A percentile compares a stretch with the other conserved stretches of the same genome.
Conservation (phyloP, 2,329 filamentous ascomycete genomes). For the Clonostachys sp. region DNA sequence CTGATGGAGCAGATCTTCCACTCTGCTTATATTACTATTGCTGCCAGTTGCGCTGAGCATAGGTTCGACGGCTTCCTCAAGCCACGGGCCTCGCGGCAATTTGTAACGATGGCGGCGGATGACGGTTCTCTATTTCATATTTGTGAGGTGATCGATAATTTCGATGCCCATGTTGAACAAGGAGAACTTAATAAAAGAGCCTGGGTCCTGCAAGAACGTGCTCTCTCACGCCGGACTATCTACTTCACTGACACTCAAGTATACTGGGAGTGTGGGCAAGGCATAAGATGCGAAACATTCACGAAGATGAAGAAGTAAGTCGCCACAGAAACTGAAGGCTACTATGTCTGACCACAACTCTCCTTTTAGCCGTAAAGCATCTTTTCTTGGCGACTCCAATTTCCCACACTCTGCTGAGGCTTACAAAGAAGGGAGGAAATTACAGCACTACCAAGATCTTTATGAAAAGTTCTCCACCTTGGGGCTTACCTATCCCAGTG, state of each 20-base stretch:
- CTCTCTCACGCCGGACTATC: slow-evolving; percentile 25
- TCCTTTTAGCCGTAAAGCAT: slow-evolving; percentile 10
- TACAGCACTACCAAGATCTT: background rate
- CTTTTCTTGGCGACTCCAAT: slow-evolving; percentile 18
- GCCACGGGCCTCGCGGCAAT: background rate
- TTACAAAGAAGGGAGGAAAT: slow-evolving; percentile 5
- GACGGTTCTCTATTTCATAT: slow-evolving; percentile 1
- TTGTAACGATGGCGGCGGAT: background rate
- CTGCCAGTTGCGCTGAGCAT: background rate
- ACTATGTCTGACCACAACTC: background rate
- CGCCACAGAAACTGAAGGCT: background rate
- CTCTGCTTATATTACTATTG: background rate
- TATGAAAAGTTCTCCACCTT: background rate
- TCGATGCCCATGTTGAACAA: slow-evolving; percentile 20
- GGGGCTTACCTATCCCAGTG: background rate
- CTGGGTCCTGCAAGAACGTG: slow-evolving; percentile 33
- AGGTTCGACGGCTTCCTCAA: slow-evolving; percentile 8
- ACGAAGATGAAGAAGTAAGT: background rate
- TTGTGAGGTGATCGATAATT: slow-evolving; percentile 19
- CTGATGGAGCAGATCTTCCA: background rate
- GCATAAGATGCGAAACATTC: background rate
- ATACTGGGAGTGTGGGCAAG: background rate
- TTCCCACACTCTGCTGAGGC: slow-evolving; percentile 13
- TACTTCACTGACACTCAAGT: slow-evolving; percentile 21
- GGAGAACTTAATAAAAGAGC: slow-evolving; percentile 22